Conservation (phyloP, 495 filamentous ascomycete genomes). For the Xylaria nigripes region DNA sequence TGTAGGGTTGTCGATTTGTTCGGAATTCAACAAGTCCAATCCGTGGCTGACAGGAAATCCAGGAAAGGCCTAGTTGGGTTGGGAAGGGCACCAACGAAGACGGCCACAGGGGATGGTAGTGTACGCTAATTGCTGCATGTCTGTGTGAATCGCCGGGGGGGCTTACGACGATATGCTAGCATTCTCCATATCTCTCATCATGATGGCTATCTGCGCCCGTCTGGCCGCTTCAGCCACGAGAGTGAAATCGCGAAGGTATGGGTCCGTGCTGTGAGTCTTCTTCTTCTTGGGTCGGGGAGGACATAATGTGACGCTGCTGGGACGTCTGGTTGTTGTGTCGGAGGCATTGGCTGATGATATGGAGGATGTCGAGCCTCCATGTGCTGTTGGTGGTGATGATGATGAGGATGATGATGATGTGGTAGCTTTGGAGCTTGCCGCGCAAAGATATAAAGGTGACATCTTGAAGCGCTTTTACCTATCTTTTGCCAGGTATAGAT, state of each 20-base stretch:
- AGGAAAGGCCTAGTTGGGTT: neutral
- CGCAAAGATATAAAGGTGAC: slow-evolving; percentile 10
- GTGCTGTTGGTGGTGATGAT: neutral
- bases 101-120: neutral
- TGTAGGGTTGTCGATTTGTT: slow-evolving; percentile 1
- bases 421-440: neutral
- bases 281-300: slow-evolving; percentile 29
- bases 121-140: neutral
- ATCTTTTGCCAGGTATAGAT: neutral
- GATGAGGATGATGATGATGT: neutral
- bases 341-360: slow-evolving; percentile 22
- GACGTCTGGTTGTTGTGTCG: slow-evolving; percentile 18
- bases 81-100: neutral
- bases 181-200: slow-evolving; percentile 77
- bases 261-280: slow-evolving; percentile 43
- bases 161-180: slow-evolving; percentile 43
- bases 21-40: neutral
- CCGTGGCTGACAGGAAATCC: neutral
- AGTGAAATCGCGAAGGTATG: slow-evolving; percentile 69
- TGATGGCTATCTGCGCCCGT: slow-evolving; percentile 76
- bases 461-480: neutral
- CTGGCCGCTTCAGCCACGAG: slow-evolving; percentile 93
- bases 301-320: slow-evolving; percentile 20
- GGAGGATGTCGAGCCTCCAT: slow-evolving; percentile 12
- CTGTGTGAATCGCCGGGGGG: neutral